Percentiles rank a stretch among this genome's conserved stretches.
These are phyloP conservation scores for Candida alai DNA, from an alignment of 805 yeast genomes.

Conservation along the genomic window DNA sequence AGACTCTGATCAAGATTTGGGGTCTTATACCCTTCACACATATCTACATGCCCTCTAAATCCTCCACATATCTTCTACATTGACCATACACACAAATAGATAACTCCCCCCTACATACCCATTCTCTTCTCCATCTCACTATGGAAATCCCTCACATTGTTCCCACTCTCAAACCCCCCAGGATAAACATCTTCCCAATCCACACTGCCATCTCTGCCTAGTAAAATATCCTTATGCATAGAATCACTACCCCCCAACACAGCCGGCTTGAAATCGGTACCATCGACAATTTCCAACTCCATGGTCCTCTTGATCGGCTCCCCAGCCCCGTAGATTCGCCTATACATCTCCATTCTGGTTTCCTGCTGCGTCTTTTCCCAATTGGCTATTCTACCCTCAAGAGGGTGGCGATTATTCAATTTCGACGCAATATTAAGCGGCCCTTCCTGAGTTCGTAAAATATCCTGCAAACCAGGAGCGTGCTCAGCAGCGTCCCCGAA, in stretches of 20 bases:
- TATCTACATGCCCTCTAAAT: too few species aligned
- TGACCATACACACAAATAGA: too few species aligned
- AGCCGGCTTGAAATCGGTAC: slow-evolving; percentile 66
- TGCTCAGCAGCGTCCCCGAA: slow-evolving; percentile 58
- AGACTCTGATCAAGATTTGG: too few species aligned
- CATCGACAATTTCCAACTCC: slow-evolving; percentile 75
- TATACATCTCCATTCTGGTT: slow-evolving; percentile 68
- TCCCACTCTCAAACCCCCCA: slow-evolving; percentile 45
- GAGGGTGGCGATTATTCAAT: slow-evolving; percentile 78
- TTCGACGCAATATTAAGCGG: slow-evolving; percentile 57
- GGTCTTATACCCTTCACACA: too few species aligned
- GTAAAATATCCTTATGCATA: slow-evolving; percentile 72
- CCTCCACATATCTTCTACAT: too few species aligned
- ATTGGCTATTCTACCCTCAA: slow-evolving; percentile 66
- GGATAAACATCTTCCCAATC: slow-evolving; percentile 94
- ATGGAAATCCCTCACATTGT: slow-evolving; percentile 55
- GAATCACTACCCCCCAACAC: slow-evolving; percentile 55
- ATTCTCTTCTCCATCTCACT: slow-evolving; percentile 65
- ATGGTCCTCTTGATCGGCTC: slow-evolving; percentile 89
- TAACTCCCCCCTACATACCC: slow-evolving; percentile 35
- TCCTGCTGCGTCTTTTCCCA: slow-evolving; percentile 81
- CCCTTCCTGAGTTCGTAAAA: slow-evolving; percentile 62
- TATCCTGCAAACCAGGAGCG: slow-evolving; percentile 69
- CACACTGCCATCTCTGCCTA: slow-evolving; percentile 69
- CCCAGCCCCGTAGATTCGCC: slow-evolving; percentile 85